phyloP scores from a whole-genome alignment of 257 asterid species.

The Striga asiatica region DNA sequence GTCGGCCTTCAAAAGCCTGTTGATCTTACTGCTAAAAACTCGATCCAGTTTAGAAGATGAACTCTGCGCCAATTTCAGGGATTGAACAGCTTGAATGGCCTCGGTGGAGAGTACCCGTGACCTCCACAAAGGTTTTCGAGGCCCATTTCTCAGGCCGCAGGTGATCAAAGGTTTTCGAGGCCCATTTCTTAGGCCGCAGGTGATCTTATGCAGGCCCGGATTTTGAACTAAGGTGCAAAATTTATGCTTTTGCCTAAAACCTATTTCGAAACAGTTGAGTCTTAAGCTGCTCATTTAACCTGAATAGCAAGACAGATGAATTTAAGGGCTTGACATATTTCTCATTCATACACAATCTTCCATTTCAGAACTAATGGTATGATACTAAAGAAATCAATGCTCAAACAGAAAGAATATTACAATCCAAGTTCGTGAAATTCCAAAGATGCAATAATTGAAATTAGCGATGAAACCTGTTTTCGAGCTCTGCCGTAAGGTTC shows the following conservation, averaged over 20 bases:
- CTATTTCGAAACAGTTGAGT: conserved; percentile 17
- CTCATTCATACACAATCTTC: no score
- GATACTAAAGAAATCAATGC: no score
- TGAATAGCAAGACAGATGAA: no score
- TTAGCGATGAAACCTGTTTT: no score
- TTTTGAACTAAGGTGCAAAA: conserved; percentile 3
- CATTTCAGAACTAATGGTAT: no score
- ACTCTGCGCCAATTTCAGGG: conserved; percentile 47
- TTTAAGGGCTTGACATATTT: no score
- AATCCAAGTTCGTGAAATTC: no score
- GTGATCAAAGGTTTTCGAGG: conserved; percentile 54
- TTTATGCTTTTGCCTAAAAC: conserved; percentile 13
- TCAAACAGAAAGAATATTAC: no score
- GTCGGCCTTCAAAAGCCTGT: conserved; percentile 65
- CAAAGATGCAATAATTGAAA: no score
- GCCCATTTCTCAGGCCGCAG: conserved; percentile 61
- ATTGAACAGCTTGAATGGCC: conserved; percentile 69
- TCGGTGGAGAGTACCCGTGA: conserved; percentile 56
- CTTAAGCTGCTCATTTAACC: conserved; percentile 21
- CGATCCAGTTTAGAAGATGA: conserved; percentile 35
- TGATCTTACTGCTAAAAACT: conserved; percentile 31
- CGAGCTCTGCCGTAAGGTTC: no score
- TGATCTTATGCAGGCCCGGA: conserved; percentile 8
- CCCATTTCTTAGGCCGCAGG: conserved; percentile 55
- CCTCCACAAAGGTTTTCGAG: conserved; percentile 61